A percentile compares a stretch with the other conserved stretches of the same genome.
phyloP scores from a whole-genome alignment of 2,329 filamentous ascomycete species.

The Capronia epimyces region DNA sequence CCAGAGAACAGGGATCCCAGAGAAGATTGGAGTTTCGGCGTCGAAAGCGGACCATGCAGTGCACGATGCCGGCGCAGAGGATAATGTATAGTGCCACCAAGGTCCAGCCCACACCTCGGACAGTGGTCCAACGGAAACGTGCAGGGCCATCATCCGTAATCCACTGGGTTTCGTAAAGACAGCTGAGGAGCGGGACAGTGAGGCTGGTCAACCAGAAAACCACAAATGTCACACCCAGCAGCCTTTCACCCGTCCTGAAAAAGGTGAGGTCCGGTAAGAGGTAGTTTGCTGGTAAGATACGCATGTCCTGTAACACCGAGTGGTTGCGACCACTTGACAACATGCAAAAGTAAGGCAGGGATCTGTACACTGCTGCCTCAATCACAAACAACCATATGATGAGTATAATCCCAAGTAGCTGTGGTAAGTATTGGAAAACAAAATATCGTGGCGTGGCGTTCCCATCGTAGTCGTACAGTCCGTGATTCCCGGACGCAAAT shows the following conservation, averaged over 20 bases:
- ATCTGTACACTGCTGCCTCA: slow-evolving; percentile 66
- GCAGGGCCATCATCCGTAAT: slow-evolving; percentile 55
- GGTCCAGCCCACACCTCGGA: slow-evolving; percentile 72
- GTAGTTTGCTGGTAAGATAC: slow-evolving; percentile 56
- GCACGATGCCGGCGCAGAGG: slow-evolving; percentile 53
- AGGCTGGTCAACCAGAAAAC: slow-evolving; percentile 74
- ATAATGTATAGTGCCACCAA: slow-evolving; percentile 68
- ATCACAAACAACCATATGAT: slow-evolving; percentile 74
- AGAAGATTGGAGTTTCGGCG: slow-evolving; percentile 65
- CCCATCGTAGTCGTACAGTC: slow-evolving; percentile 62
- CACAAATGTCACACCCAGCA: slow-evolving; percentile 61
- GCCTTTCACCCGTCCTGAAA: slow-evolving; percentile 63
- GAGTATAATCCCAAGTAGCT: slow-evolving; percentile 64
- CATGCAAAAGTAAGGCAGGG: slow-evolving; percentile 74
- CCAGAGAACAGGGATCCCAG: slow-evolving; percentile 79
- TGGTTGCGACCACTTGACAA: slow-evolving; percentile 39
- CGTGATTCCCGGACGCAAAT: slow-evolving; percentile 58
- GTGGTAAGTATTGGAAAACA: slow-evolving; percentile 77
- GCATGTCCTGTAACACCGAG: slow-evolving; percentile 59
- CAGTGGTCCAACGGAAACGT: slow-evolving; percentile 72
- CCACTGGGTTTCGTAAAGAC: slow-evolving; percentile 63
- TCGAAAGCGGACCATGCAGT: slow-evolving; percentile 61
- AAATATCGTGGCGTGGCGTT: slow-evolving; percentile 75
- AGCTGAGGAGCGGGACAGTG: slow-evolving; percentile 73
- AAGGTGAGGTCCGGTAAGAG: slow-evolving; percentile 63